A percentile compares a stretch with the other conserved stretches of the same genome.
Conservation (phyloP, 768 basidiomycete genomes). For the Mycena maculata region DNA sequence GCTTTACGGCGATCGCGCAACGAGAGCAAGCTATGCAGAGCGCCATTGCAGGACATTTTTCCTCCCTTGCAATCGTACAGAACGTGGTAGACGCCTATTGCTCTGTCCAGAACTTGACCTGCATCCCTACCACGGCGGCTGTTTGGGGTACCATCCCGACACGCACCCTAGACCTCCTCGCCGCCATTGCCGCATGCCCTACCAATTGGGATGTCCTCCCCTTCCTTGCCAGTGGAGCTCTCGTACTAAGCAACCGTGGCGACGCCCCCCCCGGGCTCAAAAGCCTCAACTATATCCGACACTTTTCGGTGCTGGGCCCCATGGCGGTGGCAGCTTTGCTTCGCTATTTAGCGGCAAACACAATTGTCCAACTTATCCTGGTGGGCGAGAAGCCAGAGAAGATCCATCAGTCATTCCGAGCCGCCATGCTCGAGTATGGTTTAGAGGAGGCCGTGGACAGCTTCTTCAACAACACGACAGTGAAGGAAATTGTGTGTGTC, state of each 20-base stretch:
- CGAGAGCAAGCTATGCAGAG: background rate
- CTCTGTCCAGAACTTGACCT: background rate
- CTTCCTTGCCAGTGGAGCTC: background rate
- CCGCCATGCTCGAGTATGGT: background rate
- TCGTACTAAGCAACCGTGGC: background rate
- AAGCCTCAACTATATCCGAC: background rate
- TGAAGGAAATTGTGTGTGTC: background rate
- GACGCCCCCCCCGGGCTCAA: background rate
- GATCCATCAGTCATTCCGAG: background rate
- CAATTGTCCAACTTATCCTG: background rate
- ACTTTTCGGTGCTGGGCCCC: background rate
- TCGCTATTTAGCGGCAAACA: background rate
- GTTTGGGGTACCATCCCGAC: background rate
- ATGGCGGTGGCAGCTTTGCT: background rate
- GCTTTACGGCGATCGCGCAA: background rate
- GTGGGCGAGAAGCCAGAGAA: background rate
- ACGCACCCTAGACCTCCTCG: background rate
- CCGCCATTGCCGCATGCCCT: background rate
- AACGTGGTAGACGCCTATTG: background rate
- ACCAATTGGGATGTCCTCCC: background rate
- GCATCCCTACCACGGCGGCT: background rate
- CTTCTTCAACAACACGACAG: background rate
- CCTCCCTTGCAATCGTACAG: background rate
- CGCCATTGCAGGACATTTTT: too few relatives aligned
- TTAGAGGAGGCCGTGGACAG: background rate